Evolutionary conservation across 2,329 filamentous ascomycete species (phyloP).

Genomic region (Zelopaecilomyces penicillatus): DNA sequence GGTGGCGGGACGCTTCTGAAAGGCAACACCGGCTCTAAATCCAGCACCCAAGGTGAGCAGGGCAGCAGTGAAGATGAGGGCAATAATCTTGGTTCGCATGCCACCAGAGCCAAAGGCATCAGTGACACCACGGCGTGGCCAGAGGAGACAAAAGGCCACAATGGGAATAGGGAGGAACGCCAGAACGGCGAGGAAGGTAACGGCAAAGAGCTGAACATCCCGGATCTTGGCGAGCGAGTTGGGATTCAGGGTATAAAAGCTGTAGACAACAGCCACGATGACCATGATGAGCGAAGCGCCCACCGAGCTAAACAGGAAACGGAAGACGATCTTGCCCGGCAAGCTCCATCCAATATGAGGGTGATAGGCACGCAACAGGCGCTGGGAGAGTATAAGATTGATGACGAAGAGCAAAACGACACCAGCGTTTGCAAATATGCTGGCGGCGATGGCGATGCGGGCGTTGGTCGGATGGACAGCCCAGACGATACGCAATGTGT

Average conservation of each 20-base stretch:
- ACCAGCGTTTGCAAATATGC: slow-evolving; percentile 64
- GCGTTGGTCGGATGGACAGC: slow-evolving; percentile 31
- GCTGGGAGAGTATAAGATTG: slow-evolving; percentile 70
- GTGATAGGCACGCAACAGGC: slow-evolving; percentile 65
- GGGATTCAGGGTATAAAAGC: slow-evolving; percentile 55
- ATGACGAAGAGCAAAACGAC: slow-evolving; percentile 68
- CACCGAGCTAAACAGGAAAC: slow-evolving; percentile 49
- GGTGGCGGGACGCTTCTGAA: slow-evolving; percentile 37
- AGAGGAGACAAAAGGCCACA: slow-evolving; percentile 40
- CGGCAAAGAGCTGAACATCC: slow-evolving; percentile 55
- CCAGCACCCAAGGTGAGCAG: slow-evolving; percentile 61
- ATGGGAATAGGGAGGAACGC: slow-evolving; percentile 57
- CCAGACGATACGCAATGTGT: slow-evolving; percentile 46
- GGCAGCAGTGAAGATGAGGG: slow-evolving; percentile 50
- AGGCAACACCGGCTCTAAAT: slow-evolving; percentile 57
- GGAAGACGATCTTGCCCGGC: slow-evolving; percentile 43
- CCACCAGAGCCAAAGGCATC: slow-evolving; percentile 52
- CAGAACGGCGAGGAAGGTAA: slow-evolving; percentile 51
- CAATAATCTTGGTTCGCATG: slow-evolving; percentile 56
- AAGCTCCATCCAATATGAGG: slow-evolving; percentile 62
- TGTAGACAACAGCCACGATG: slow-evolving; percentile 55
- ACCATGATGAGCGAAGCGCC: slow-evolving; percentile 54
- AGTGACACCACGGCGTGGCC: slow-evolving; percentile 35
- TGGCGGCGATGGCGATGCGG: slow-evolving; percentile 47
- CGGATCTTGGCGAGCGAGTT: slow-evolving; percentile 44